A percentile compares a stretch with the other conserved stretches of the same genome.
Conservation (phyloP, 192 early-diverging fungal species). For the Coemansia sp. region DNA sequence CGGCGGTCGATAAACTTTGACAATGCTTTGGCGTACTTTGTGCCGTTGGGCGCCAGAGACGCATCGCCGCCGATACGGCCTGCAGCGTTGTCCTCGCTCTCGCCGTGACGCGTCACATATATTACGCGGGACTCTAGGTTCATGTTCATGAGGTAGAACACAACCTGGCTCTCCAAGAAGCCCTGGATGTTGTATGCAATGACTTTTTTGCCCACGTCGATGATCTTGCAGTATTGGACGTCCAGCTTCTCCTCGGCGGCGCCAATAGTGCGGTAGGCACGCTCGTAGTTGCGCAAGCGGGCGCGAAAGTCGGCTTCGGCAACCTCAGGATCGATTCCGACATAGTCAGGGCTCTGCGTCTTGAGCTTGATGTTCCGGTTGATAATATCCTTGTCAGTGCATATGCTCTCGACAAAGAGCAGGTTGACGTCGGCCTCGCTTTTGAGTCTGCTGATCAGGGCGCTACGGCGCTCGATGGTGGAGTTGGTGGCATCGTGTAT, state of each 20-base stretch:
- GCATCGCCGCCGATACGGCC: constrained; percentile 91
- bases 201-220: constrained; percentile 96
- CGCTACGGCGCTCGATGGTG: constrained; percentile 74
- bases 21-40: constrained; percentile 75
- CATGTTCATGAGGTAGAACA: constrained; percentile 99
- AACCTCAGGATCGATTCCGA: constrained; percentile 75
- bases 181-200: constrained; percentile 95
- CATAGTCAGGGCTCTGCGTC: constrained; percentile 93
- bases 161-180: constrained; percentile 89
- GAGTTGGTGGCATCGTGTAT: constrained; percentile 98
- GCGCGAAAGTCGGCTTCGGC: constrained; percentile 87
- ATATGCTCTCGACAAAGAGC: constrained; percentile 85
- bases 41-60: constrained; percentile 74
- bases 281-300: constrained; percentile 91
- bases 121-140: constrained; percentile 84
- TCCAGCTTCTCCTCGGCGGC: constrained; percentile 82
- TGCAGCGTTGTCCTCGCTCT: constrained; percentile 82
- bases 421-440: constrained; percentile 69
- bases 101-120: constrained; percentile 94
- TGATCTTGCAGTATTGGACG: constrained; percentile 92
- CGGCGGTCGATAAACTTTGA: constrained; percentile 74
- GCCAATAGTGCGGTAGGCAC: constrained; percentile 84
- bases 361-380: constrained; percentile 90
- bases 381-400: constrained; percentile 69
- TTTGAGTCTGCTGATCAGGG: constrained; percentile 65